Evolutionary conservation across 768 basidiomycete genomes (phyloP), one percentile per base, ranked within the genome.

Genomic region (Kwoniella mangroviensis): DNA sequence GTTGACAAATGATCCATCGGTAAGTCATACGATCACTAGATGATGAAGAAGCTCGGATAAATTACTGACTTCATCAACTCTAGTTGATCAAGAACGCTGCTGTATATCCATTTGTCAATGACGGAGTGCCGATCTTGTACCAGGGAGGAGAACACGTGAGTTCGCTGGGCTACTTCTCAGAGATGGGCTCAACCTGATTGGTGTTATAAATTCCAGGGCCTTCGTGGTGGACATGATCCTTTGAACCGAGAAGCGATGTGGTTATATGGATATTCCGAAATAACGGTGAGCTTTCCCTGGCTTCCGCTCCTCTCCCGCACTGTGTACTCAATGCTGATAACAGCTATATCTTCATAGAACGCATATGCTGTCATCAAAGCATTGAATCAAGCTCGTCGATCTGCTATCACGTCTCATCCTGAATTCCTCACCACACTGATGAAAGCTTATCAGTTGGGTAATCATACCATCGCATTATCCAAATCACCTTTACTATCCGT

Each of bases 61-160:
- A 55, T 7, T 24, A n/a, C 5, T 58, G 19, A 45, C 5, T 53
- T 58, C 22, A n/a, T 6, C 3, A 42, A 12, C 21, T 11, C 13
- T 43, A 78, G 77, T 72, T 82, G 54, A 75, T 76, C 55, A 78
- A 79, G 72, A 85, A 83, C 64, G 83, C 84, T 15, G 74, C 80
- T 22, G 79, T 83, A 6, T 84, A 76, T 67, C 80, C 80, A 10
- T 84, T 84, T 66, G 73, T 82, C 34, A 75, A 67, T 55, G 84
- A 85, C 54, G 84, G 84, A 11, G 77, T 84, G 49, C 84, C 84
- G 2, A 80, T 82, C 28, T 68, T 84, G 28, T 85, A 84, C 68
- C 76, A 49, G 49, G 79, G 79, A 4, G 74, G 74, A 55, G 79
- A 81, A 64, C 76, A 78, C 52, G 81, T 82, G 21, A 63, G 78